Base-by-base conservation (phyloP, 805 yeast genomes). In the Diddensiella caesifluorescens region DNA sequence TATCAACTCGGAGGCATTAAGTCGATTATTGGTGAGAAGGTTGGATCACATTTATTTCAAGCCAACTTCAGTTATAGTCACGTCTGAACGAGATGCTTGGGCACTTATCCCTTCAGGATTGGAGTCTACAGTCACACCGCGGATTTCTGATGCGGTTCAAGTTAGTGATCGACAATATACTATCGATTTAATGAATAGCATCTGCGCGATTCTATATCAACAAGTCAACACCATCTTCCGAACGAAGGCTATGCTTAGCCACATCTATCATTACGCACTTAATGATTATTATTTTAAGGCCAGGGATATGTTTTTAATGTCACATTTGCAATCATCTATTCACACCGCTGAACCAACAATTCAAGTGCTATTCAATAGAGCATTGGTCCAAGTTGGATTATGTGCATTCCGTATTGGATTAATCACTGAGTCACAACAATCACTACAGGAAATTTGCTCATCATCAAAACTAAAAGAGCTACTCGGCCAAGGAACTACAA, bases 311-410 rank as follows among this genome's bases (percentile, higher is more conserved):
- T 74, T 92, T 64, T 73, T 89, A 56, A 72, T 78, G 69, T 86
- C 96, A 16, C 92, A 88, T 62, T 68, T 88, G 56, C 95, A 86
- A 69, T 71, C 84, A 22, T 72, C 83, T 35, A 86, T 90, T 54
- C 86, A 85, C 63, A 75, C 80, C 38, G 82, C 95, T 25, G 97
- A 90, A 56, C 78, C 94, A 25, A 69, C 80, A 27, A 68, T 90
- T 53, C 98, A 92, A 73, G 88, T 92, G 42, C 73, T 87, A 55
- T 92, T 87, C 75, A 92, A 92, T 74, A 77, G 99, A 64, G 88
- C 95, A 13, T 75, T 92, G 49, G 97, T 87, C 49, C 98, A 92
- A 68, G 75, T 94, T 50, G 99, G 98, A 46, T 75, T 92, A 52
- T 80, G 94, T 63, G 97, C 98, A 12, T 92, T 92, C 80, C 80